Evolutionary conservation across 2,329 filamentous ascomycete species (phyloP).

Genomic region (Blumeria hordei): DNA sequence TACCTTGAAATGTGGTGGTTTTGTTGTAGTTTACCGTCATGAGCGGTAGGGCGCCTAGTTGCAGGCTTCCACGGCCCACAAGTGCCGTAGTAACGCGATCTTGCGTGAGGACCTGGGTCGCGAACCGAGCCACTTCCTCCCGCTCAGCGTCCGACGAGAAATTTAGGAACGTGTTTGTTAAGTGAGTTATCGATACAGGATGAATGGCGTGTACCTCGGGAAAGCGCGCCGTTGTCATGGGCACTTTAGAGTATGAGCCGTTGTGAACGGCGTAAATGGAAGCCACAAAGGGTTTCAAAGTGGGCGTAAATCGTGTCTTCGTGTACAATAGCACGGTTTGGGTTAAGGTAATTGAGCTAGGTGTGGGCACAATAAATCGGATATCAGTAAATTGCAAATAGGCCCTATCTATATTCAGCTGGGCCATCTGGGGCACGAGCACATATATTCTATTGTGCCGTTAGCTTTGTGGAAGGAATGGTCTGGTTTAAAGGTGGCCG

Average conservation of each 20-base stretch:
- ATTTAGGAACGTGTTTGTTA: conserved; percentile 19
- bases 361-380: conserved; percentile 23
- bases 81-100: conserved; percentile 25
- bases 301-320: conserved; percentile 26
- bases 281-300: conserved; percentile 27
- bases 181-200: conserved; percentile 16
- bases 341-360: conserved; percentile 23
- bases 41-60: conserved; percentile 24
- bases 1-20: conserved; percentile 30
- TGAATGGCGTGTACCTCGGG: conserved; percentile 13
- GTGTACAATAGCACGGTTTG: conserved; percentile 23
- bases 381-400: conserved; percentile 25
- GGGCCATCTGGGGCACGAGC: conserved; percentile 22
- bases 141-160: conserved; percentile 19
- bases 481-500: background rate
- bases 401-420: conserved; percentile 26
- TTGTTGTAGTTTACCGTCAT: conserved; percentile 30
- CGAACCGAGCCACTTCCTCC: conserved; percentile 24
- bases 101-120: conserved; percentile 21
- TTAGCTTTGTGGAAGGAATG: background rate
- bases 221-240: conserved; percentile 12
- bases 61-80: conserved; percentile 25
- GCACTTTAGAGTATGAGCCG: conserved; percentile 11
- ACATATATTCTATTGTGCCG: background rate
- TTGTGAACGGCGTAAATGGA: conserved; percentile 21